phyloP scores from a whole-genome alignment of 495 filamentous ascomycete species.

The Aspergillus sparsus region DNA sequence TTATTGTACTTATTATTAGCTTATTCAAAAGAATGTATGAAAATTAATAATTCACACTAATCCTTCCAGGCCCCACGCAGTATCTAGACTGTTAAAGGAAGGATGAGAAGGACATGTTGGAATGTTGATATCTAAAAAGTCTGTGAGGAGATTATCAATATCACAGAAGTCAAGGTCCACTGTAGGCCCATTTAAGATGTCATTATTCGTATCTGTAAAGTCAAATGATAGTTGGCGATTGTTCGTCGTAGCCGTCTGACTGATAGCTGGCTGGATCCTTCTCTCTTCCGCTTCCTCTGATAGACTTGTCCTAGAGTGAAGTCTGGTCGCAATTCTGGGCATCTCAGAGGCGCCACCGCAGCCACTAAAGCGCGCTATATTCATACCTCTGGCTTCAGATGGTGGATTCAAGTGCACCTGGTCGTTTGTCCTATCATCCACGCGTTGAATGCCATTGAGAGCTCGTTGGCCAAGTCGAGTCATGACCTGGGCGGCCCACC shows the following conservation, averaged over 20 bases:
- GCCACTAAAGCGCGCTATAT: not conserved
- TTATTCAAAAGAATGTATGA: too few relatives aligned
- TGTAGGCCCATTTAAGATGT: conserved; percentile 3
- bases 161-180: conserved; percentile 8
- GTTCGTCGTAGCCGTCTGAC: not conserved
- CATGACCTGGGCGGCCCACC: conserved; percentile 33
- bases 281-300: conserved; percentile 1
- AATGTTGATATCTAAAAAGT: conserved; percentile 29
- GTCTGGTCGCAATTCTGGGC: not conserved
- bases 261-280: not conserved
- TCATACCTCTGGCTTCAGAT: not conserved
- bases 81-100: conserved; percentile 14
- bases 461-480: conserved; percentile 26
- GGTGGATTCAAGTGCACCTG: not conserved
- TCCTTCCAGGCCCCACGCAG: conserved; percentile 5
- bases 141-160: conserved; percentile 25
- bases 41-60: not conserved
- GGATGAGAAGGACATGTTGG: conserved; percentile 19
- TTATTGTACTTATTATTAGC: too few relatives aligned
- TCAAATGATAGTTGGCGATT: conserved; percentile 12
- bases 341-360: not conserved
- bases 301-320: not conserved
- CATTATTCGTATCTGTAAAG: conserved; percentile 7
- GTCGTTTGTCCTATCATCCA: conserved; percentile 10
- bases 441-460: conserved; percentile 20